These are phyloP conservation scores for Fomes fomentarius DNA, from an alignment of 1,284 basidiomycete species.

Conservation along the genomic window DNA sequence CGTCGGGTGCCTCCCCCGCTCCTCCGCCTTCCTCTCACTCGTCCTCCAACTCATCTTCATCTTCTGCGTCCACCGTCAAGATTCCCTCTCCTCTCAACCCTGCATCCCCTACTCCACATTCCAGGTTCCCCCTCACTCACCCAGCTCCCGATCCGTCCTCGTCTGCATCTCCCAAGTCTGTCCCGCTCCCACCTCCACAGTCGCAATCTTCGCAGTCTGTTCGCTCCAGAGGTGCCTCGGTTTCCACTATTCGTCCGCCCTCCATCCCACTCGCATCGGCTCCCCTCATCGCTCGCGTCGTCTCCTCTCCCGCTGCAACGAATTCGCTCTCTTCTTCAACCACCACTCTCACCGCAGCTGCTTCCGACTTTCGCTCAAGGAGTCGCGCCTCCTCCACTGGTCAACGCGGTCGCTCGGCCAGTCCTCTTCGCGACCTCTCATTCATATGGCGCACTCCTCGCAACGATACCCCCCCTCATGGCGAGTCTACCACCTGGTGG, in stretches of 20 bases:
- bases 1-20: no score
- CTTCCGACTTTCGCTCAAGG: slow-evolving; percentile 14
- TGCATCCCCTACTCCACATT: not conserved
- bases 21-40: no score
- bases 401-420: slow-evolving; percentile 24
- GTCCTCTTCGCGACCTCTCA: slow-evolving; percentile 26
- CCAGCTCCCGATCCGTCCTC: not conserved
- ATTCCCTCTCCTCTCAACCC: not conserved
- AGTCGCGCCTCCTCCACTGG: slow-evolving; percentile 15
- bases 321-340: slow-evolving; percentile 10
- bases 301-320: slow-evolving; percentile 29
- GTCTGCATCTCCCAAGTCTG: not conserved
- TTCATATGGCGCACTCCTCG: slow-evolving; percentile 20
- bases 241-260: slow-evolving; percentile 27
- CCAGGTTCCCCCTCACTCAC: not conserved
- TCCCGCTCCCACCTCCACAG: no score
- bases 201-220: not conserved
- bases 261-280: slow-evolving; percentile 4
- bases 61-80: no score
- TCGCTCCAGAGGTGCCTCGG: slow-evolving; percentile 23
- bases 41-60: no score
- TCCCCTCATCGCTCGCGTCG: slow-evolving; percentile 27
- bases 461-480: slow-evolving; percentile 24
- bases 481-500: slow-evolving; percentile 36
- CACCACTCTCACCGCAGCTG: slow-evolving; percentile 17